Evolutionary conservation across 345 rosid species (phyloP), one percentile per base, ranked within the genome.

Genomic region (Melaleuca quinquenervia): DNA sequence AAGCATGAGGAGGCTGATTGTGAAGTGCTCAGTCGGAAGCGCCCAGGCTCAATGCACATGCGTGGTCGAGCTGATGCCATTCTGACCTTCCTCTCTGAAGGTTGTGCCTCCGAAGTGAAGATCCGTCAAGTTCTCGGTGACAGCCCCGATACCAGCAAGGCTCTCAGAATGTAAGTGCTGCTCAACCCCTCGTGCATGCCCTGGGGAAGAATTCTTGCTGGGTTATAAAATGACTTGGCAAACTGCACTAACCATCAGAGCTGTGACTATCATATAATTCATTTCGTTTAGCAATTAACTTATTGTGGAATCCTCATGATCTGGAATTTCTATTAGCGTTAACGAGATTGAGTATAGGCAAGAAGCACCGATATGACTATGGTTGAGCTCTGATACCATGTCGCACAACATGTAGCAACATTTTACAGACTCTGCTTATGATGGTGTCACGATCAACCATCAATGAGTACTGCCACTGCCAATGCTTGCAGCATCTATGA

Each of bases 131-230:
- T 87, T 84, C 95, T 97, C 0, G 99, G 99, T 11, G 96, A 97
- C 87, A 96, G 97, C 74, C 98, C 99, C 8, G 98, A 96, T 87
- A 97, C 98, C n/a, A 97, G 99, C 92, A 97, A 95, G 90, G 99
- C 99, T 85, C 98, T 96, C 84, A 92, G 98, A 91, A 93, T 94
- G 99, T 95, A 89, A 83, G 83, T 60, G 80, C 80, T 70, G 80
- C 80, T 5, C 76, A 15, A 64, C 80, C 18, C 80, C 48, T 70
- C 20, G 80, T 70, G 26, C 80, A 9, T 70, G 80, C 80, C 36
- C 6, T 36, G 48, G 9, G 80, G 48, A 70, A 64, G 80, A 70
- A 36, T 11, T 70, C 24, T 70, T 70, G 48, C 80, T 36, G 80
- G 80, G 18, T 70, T 36, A 70, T 36, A 48, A 48, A 48, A 70